A percentile compares a stretch with the other conserved stretches of the same genome.
Evolutionary conservation across 108 stramenopile genomes (phyloP).

Genomic region (Nitzschia palea): DNA sequence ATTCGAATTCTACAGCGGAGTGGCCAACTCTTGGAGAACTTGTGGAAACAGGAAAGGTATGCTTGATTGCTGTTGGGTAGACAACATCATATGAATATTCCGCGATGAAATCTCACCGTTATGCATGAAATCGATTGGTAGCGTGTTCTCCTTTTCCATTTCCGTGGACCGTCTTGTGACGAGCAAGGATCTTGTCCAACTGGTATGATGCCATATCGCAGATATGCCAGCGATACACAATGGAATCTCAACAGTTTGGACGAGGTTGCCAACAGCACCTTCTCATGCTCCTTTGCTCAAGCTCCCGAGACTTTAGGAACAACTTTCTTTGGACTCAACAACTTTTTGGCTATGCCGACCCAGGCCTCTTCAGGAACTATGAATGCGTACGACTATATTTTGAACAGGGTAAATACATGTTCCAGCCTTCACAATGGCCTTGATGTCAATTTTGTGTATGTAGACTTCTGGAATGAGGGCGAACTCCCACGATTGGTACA

Average conservation of each 20-base stretch:
- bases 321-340: conserved; percentile 57
- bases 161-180: conserved; percentile 55
- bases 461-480: conserved; percentile 71
- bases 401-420: conserved; percentile 41
- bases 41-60: conserved; percentile 40
- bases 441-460: conserved; percentile 47
- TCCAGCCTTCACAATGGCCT: conserved; percentile 6
- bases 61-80: too few relatives aligned
- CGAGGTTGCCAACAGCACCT: conserved; percentile 37
- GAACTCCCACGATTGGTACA: conserved; percentile 48
- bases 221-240: conserved; percentile 63
- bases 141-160: conserved; percentile 67
- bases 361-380: conserved; percentile 22
- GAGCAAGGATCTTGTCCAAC: conserved; percentile 43
- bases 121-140: too few relatives aligned
- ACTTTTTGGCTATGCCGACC: conserved; percentile 49
- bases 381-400: conserved; percentile 37
- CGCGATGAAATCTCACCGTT: too few relatives aligned
- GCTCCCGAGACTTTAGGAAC: conserved; percentile 21
- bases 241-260: conserved; percentile 44
- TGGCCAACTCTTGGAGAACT: conserved; percentile 71
- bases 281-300: conserved; percentile 49
- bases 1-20: background rate
- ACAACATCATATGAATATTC: too few relatives aligned
- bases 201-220: conserved; percentile 46